A percentile compares a stretch with the other conserved stretches of the same genome.
Evolutionary conservation across 257 asterid genomes (phyloP).

Genomic region (Solanum rostratum): DNA sequence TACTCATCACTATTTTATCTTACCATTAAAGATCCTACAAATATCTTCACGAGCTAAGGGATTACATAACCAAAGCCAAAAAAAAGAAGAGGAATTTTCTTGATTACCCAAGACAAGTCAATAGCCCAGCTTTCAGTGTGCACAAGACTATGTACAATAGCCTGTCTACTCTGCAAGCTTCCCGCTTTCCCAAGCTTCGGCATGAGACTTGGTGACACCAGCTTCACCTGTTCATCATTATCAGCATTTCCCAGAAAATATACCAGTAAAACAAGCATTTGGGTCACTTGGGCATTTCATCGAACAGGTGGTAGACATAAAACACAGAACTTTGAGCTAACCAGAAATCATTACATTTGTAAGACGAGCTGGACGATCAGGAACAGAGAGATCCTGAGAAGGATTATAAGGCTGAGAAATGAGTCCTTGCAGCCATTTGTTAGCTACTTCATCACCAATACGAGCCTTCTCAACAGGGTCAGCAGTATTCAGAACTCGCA

Average conservation of each 20-base stretch:
- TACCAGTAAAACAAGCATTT: neutral
- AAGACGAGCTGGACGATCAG: constrained; percentile 83
- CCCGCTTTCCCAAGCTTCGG: constrained; percentile 96
- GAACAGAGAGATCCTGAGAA: constrained; percentile 14
- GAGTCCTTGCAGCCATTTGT: neutral
- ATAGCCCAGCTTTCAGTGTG: constrained; percentile 99
- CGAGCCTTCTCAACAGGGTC: constrained; percentile 93
- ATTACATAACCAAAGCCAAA: neutral
- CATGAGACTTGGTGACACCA: constrained; percentile 90
- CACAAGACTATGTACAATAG: constrained; percentile 89
- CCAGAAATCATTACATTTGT: neutral
- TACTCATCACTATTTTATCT: neutral
- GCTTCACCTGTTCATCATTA: constrained; percentile 50
- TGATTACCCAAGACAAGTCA: constrained; percentile 84
- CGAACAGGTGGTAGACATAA: neutral
- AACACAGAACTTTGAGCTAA: neutral
- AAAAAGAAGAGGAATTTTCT: neutral
- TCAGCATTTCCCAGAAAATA: neutral
- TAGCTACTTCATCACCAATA: constrained; percentile 56
- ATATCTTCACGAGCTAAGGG: neutral
- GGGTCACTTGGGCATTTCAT: constrained; percentile 22
- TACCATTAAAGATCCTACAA: neutral
- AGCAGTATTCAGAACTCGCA: constrained; percentile 25
- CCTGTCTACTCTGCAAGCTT: constrained; percentile 92
- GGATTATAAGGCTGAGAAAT: constrained; percentile 32